phyloP scores from a whole-genome alignment of 306 rosid species.

The Echinosophora koreensis region DNA sequence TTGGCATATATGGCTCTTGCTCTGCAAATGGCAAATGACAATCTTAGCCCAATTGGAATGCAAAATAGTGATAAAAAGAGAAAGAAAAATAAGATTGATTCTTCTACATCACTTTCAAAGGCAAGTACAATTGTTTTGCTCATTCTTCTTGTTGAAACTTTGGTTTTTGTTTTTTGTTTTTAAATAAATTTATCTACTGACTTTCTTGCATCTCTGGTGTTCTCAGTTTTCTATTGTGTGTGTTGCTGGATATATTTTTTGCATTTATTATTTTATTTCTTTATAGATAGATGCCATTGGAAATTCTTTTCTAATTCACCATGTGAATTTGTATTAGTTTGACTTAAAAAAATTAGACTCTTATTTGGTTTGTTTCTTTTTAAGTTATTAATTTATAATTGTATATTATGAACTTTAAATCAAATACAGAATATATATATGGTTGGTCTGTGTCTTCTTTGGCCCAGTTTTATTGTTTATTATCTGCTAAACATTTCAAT shows the following conservation, averaged over 20 bases:
- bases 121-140: conserved; percentile 56
- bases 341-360: conserved; percentile 19
- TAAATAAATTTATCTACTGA: background rate
- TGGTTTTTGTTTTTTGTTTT: background rate
- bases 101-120: conserved; percentile 61
- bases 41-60: conserved; percentile 47
- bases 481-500: conserved; percentile 14
- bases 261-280: conserved; percentile 21
- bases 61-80: conserved; percentile 47
- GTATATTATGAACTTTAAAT: conserved; percentile 12
- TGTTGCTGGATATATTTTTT: background rate
- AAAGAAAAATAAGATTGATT: conserved; percentile 50
- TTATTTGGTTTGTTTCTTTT: background rate
- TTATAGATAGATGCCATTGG: background rate
- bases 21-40: conserved; percentile 69
- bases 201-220: conserved; percentile 28
- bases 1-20: conserved; percentile 79
- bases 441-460: conserved; percentile 14
- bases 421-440: background rate
- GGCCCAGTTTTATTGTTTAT: conserved; percentile 1
- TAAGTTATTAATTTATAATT: conserved; percentile 18
- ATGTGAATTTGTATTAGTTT: conserved; percentile 2
- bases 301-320: conserved; percentile 14
- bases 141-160: conserved; percentile 17
- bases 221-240: background rate